Conservation (phyloP, 2,329 filamentous ascomycete species). For the Epicoccum sorghinum region DNA sequence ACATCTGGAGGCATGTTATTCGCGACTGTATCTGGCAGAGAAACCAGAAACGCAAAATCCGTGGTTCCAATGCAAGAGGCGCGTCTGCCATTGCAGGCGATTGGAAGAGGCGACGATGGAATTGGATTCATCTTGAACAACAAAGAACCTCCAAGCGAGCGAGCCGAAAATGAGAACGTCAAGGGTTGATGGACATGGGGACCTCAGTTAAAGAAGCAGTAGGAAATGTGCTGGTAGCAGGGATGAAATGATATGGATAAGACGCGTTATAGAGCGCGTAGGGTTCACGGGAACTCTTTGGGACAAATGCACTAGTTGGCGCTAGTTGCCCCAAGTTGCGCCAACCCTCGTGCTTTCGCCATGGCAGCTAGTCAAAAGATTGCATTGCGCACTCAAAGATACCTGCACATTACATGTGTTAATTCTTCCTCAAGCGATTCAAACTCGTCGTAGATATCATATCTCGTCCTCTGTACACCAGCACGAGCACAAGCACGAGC, state of each 20-base stretch:
- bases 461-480: slow-evolving; percentile 3
- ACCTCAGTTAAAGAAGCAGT: slow-evolving; percentile 19
- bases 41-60: slow-evolving; percentile 63
- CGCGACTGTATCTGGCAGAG: slow-evolving; percentile 63
- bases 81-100: slow-evolving; percentile 31
- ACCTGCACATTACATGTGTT: too few relatives aligned
- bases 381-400: too few relatives aligned
- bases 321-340: too few relatives aligned
- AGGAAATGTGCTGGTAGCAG: slow-evolving; percentile 34
- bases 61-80: slow-evolving; percentile 26
- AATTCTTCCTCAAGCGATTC: too few relatives aligned
- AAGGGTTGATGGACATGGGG: slow-evolving; percentile 19
- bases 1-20: slow-evolving; percentile 63
- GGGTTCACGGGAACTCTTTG: too few relatives aligned
- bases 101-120: slow-evolving; percentile 33
- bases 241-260: slow-evolving; percentile 29
- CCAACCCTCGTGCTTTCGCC: not conserved
- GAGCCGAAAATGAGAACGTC: slow-evolving; percentile 11
- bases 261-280: slow-evolving; percentile 18
- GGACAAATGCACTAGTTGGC: too few relatives aligned
- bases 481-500: slow-evolving; percentile 13
- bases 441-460: slow-evolving; percentile 2
- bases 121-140: slow-evolving; percentile 25
- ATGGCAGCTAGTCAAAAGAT: too few relatives aligned
- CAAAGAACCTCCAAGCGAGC: not conserved